phyloP scores from a whole-genome alignment of 192 early-diverging fungal genomes.

The Coemansia nantahalensis region DNA sequence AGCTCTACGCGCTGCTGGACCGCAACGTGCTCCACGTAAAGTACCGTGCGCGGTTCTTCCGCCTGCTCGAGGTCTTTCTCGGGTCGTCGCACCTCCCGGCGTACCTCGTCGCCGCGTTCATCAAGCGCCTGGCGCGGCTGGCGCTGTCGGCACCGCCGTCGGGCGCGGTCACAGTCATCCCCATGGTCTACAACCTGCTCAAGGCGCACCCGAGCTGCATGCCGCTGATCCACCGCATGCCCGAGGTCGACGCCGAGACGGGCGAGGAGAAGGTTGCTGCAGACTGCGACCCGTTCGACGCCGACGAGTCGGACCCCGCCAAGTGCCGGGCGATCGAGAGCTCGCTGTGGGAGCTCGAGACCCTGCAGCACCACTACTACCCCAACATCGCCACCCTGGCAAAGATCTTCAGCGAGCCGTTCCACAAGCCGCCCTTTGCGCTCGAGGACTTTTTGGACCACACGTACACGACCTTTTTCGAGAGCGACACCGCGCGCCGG shows the following conservation, averaged over 20 bases:
- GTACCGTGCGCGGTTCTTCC: conserved; percentile 94
- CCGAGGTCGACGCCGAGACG: conserved; percentile 43
- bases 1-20: conserved; percentile 91
- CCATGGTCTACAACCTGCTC: conserved; percentile 89
- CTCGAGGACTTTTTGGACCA: conserved; percentile 98
- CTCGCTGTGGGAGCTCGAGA: conserved; percentile 94
- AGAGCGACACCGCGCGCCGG: conserved; percentile 62
- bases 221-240: conserved; percentile 74
- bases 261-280: conserved; percentile 32
- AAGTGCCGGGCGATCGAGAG: conserved; percentile 77
- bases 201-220: conserved; percentile 90
- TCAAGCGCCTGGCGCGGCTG: conserved; percentile 86
- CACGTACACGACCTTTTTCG: conserved; percentile 74
- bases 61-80: conserved; percentile 86
- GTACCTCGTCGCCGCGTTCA: conserved; percentile 88
- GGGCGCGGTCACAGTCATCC: conserved; percentile 80
- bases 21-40: conserved; percentile 88
- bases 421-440: conserved; percentile 81
- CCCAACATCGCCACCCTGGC: conserved; percentile 84
- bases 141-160: conserved; percentile 82
- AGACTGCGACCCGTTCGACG: conserved; percentile 37
- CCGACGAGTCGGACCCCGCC: conserved; percentile 69
- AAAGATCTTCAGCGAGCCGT: conserved; percentile 80
- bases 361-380: conserved; percentile 82
- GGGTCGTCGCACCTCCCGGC: conserved; percentile 84